A percentile compares a stretch with the other conserved stretches of the same genome.
phyloP scores from a whole-genome alignment of 1,284 basidiomycete species.

The Hemileia vastatrix region DNA sequence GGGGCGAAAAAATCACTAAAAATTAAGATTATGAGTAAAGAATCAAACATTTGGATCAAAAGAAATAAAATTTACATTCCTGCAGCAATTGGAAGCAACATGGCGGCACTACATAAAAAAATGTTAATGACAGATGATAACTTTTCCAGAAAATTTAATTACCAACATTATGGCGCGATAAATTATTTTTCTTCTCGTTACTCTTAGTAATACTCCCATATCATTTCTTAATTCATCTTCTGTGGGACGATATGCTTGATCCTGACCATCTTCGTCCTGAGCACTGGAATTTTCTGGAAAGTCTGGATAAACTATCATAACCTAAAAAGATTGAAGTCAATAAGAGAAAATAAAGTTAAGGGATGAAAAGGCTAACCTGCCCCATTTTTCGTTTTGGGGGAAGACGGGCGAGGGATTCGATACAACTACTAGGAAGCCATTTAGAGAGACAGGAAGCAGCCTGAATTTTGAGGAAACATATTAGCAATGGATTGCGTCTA shows the following conservation, averaged over 20 bases:
- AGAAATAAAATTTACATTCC: constrained; percentile 11
- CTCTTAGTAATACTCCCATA: constrained; percentile 9
- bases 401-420: constrained; percentile 19
- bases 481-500: too few relatives aligned
- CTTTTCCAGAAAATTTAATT: not conserved
- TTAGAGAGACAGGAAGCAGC: constrained; percentile 7
- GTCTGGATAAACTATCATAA: too few relatives aligned
- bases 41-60: not conserved
- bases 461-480: too few relatives aligned
- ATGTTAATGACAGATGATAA: not conserved
- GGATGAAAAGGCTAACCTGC: constrained; percentile 8
- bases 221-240: constrained; percentile 16
- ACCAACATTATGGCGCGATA: constrained; percentile 9
- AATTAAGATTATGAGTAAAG: not conserved
- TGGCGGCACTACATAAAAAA: constrained; percentile 8
- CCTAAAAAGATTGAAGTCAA: too few relatives aligned
- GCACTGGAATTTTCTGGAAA: too few relatives aligned
- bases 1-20: constrained; percentile 19
- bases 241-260: constrained; percentile 18
- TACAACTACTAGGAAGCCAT: constrained; percentile 20
- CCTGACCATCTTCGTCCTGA: not conserved
- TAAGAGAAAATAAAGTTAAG: too few relatives aligned
- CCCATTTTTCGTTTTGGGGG: constrained; percentile 18
- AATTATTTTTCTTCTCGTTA: constrained; percentile 8
- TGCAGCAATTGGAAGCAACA: constrained; percentile 11